phyloP scores from a whole-genome alignment of 1,284 basidiomycete genomes.

The Fomitopsis pinicola region DNA sequence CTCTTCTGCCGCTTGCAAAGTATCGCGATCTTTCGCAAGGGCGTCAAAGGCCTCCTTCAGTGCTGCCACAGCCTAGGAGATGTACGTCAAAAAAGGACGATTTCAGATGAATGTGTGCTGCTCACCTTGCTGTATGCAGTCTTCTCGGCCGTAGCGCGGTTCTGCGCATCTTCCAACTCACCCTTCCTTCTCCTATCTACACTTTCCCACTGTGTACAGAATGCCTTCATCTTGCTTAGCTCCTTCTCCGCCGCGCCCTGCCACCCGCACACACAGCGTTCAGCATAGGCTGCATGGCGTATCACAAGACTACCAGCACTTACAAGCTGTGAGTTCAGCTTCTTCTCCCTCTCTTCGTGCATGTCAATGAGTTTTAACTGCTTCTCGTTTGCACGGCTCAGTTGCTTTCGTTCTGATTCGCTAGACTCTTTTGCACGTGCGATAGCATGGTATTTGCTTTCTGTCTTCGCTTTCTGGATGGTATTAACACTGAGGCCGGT shows the following conservation, averaged over 20 bases:
- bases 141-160: not conserved
- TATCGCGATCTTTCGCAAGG: constrained; percentile 16
- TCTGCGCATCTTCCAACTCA: not conserved
- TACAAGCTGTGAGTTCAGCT: constrained; percentile 11
- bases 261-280: not conserved
- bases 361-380: constrained; percentile 76
- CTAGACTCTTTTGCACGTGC: constrained; percentile 88
- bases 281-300: not conserved
- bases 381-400: constrained; percentile 67
- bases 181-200: not conserved
- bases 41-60: constrained; percentile 17
- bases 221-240: not conserved
- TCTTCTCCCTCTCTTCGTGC: constrained; percentile 61
- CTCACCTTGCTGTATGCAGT: not conserved
- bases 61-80: not conserved
- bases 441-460: constrained; percentile 91
- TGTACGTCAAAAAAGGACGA: not conserved
- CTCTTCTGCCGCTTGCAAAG: constrained; percentile 26
- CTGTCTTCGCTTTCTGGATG: constrained; percentile 80
- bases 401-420: constrained; percentile 72
- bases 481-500: too few relatives aligned
- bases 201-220: not conserved
- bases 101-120: not conserved
- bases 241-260: not conserved
- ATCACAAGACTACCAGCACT: not conserved